Conservation (phyloP, 73 alveolate species). For the Tetrahymena malaccensis region DNA sequence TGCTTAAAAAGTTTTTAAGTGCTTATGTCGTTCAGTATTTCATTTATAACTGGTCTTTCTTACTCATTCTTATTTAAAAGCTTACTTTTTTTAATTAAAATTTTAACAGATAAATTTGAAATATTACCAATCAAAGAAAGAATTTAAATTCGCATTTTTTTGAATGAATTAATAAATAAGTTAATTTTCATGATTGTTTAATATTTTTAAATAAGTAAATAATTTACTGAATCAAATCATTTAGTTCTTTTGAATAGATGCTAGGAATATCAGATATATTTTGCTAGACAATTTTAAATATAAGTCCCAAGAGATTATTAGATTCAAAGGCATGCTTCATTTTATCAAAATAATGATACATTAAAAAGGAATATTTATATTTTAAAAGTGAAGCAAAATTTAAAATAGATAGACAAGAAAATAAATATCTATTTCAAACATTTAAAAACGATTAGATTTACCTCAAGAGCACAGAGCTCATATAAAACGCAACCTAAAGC, state of each 20-base stretch:
- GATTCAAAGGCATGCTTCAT: background rate
- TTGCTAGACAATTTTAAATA: background rate
- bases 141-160: too few species aligned
- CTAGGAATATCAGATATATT: background rate
- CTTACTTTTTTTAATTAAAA: background rate
- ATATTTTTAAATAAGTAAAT: too few species aligned
- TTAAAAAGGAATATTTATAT: too few species aligned
- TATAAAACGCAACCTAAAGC: constrained; percentile 41
- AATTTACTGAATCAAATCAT: background rate
- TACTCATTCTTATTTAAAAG: background rate
- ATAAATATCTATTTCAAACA: background rate
- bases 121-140: background rate
- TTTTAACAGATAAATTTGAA: too few species aligned
- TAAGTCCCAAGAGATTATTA: background rate
- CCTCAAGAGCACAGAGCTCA: constrained; percentile 27
- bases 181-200: too few species aligned
- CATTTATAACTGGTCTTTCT: background rate
- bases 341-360: background rate
- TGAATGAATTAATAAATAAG: too few species aligned
- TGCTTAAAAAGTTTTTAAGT: background rate
- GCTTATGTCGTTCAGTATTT: background rate
- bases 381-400: too few species aligned
- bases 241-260: background rate
- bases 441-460: background rate
- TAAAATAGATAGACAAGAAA: too few species aligned